Evolutionary conservation across 768 basidiomycete species (phyloP), one percentile per base, ranked within the genome.

Genomic region (Amanita phalloides): DNA sequence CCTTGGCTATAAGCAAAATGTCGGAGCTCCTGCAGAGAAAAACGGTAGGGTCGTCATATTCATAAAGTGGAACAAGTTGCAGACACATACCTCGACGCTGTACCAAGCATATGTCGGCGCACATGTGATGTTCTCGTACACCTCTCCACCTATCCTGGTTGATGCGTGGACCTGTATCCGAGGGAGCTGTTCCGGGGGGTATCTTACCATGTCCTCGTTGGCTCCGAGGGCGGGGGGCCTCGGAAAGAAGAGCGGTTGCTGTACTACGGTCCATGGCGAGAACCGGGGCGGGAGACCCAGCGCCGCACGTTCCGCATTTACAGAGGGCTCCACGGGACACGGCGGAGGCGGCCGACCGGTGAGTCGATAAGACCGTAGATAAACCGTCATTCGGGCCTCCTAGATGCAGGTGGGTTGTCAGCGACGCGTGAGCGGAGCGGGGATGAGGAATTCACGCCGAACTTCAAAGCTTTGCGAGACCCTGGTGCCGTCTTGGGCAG

Each of bases 371-470:
- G 76, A 70, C 20, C 62, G 63, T 26, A 80, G 55, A 56, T 84
- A 84, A 59, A 82, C 81, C 35, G 71, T 65, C 4, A 72, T 56
- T 36, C 82, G 75, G 23, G 71, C 63, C 68, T 84, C 82, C 82
- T 84, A 58, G 55, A 48, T 45, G 23, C 13, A 53, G 26, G 30
- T 45, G 23, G 17, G 26, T 26, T 43, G 20, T 35, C 25, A 35
- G 39, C 20, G 32, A 30, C 30, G 44, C 6, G 48, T 28, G 37
- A 49, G 23, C 20, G 14, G 14, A 28, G 10, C 11, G 2, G 10
- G 37, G 14, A 37, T 26, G 37, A 38, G 11, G n/a, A 17, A 10
- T n/a, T 4, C n/a, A 26, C 11, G 6, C 54, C 57, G 17, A 17
- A 64, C 67, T 61, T 67, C 67, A 41, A 68, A 68, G 45, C 58